Evolutionary conservation across 1,284 basidiomycete genomes (phyloP), one percentile per base, ranked within the genome.

Genomic region (Cryptococcus sp.): DNA sequence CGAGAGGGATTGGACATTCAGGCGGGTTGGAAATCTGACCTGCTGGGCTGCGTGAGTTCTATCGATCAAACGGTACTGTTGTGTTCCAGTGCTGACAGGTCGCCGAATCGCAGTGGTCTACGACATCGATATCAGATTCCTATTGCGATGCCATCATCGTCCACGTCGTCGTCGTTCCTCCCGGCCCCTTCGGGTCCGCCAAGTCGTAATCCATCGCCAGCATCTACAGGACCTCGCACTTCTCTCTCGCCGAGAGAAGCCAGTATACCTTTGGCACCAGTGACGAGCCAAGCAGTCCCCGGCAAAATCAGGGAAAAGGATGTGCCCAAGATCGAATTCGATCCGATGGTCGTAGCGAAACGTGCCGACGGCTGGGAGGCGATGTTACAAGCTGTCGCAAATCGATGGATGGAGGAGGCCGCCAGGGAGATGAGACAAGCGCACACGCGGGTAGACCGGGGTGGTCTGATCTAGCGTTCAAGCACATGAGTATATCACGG

Each of bases 41-140:
- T 70, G 67, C 40, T 78, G 72, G 68, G 77, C 72, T 43, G 78
- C 78, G 76, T 79, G 55, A 72, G 77, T 76, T 17, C 5, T 2
- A 43, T 3, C 2, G 46, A 43, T 35, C 19, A 35, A 8, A 8
- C 10, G 8, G 13, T 40, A 42, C n/a, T 23, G 15, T 25, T 39
- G 3, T 35, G 38, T 7, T 15, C 17, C 22, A 15, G 7, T 51
- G 20, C 13, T 20, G 1, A 25, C 10, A 23, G 39, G 25, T 16
- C 38, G 41, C 39, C 47, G 41, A 38, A 7, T 17, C 25, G 30
- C 53, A 79, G 77, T 8, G 74, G 77, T n/a, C 54, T 79, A 19
- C 61, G 68, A 19, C 66, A 68, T 38, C 62, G 78, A 17, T 79
- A 76, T 61, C 67, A 69, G 23, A 57, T 79, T 7, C 75, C 75